Evolutionary conservation across 495 filamentous ascomycete genomes (phyloP), one percentile per base, ranked within the genome.

Genomic region (Tuber borchii): DNA sequence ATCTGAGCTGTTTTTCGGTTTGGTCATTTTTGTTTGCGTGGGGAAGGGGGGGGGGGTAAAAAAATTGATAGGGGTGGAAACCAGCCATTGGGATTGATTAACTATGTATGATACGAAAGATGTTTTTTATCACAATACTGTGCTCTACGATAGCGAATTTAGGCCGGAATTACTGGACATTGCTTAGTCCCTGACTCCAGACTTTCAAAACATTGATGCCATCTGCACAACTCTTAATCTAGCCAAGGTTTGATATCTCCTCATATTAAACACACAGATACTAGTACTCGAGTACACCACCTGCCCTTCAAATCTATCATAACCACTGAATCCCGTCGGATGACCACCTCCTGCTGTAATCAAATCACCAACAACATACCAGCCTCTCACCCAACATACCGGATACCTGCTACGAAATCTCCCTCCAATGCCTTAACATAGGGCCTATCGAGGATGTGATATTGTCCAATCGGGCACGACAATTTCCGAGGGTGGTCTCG

Each of bases 1-100:
- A 85, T 87, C 87, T 89, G 87, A 90, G 87, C 85, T 86, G 85
- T 37, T 37, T 87, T 74, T 65, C 26, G 26, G 56, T 76, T 56
- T 71, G 43, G 74, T 74, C 65, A 68, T 73, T 74, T 73, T 69
- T 75, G 65, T 56, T 43, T 48, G 19, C 42, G 40, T 26, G 48
- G 46, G 22, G 26, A 31, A 43, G 12, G 48, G 46, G 22, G 26
- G n/a, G 61, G 12, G 22, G 61, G 39, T 39, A 31, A 39, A 43
- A 31, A 26, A 7, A 26, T 56, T 16, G 40, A 56, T 26, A 34
- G 45, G 34, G 69, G 69, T 40, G 31, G 51, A 2, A 56, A 31
- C 12, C 5, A 2, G 51, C n/a, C 3, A 31, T 65, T 14, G 56
- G 14, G 26, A 34, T 65, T 65, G 56, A 31, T 16, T 9, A 61